Base-by-base conservation (phyloP, 306 rosid genomes). In the Benincasa hispida region DNA sequence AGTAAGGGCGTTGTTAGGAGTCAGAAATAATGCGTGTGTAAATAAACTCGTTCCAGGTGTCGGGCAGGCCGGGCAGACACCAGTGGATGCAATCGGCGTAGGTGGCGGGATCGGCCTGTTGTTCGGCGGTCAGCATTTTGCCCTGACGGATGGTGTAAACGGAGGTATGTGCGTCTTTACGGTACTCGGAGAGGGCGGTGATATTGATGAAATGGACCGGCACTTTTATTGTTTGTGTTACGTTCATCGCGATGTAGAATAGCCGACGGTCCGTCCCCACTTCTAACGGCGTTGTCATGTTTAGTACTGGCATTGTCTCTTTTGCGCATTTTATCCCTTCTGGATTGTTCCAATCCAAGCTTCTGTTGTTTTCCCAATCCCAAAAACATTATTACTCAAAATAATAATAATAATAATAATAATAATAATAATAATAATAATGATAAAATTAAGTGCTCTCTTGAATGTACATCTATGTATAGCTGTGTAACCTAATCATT, bases 51-150 rank as follows among this genome's bases (percentile, higher is more conserved):
- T 94, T 94, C 99, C 97, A 92, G 2, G 95, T 94, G 81, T 92
- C 97, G 32, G 97, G 99, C 79, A 94, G 73, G 5, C 99, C 99
- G 2, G 97, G 99, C 10, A 94, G 87, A 68, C 98, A 94, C 99
- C 99, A 92, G 54, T 94, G 97, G 74, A 94, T 94, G 54, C 99
- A 94, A 67, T 94, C 97, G 0, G 99, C 99, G 35, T 85, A 92
- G 42, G 85, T 88, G 12, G 86, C 84, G 0, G 97, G 98, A 65
- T 94, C 91, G n/a, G 98, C 88, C 60, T 89, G 89, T 70, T 94
- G 96, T 11, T 87, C 92, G 9, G 85, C 85, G 17, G 91, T 90
- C 22, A 94, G 41, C 85, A 89, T 53, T 11, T 87, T 89, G 41
- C 99, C 99, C 47, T 94, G 99, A 0, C 97, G 88, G 34, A 94